A percentile compares a stretch with the other conserved stretches of the same genome.
Conservation (phyloP, 106 monocot species). For the Alisma plantagoaquatica region DNA sequence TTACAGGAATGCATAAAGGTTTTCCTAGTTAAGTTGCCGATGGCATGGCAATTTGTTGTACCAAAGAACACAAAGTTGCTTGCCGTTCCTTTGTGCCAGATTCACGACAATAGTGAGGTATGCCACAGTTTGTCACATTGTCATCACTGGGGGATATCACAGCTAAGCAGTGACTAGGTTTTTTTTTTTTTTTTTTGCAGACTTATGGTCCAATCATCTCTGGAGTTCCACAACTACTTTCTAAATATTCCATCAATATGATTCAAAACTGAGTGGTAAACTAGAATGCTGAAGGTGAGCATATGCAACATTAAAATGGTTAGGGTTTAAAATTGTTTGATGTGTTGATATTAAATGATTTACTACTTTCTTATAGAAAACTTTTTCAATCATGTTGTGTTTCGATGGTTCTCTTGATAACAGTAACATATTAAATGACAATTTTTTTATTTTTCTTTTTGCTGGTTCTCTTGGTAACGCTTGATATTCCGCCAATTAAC, state of each 20-base stretch:
- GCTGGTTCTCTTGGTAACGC: too few species aligned
- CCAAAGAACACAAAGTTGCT: slow-evolving; percentile 47
- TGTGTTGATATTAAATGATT: too few species aligned
- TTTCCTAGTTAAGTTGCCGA: slow-evolving; percentile 33
- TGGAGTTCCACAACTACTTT: slow-evolving; percentile 39
- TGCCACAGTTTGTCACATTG: neutral
- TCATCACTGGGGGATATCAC: neutral
- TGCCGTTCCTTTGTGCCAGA: slow-evolving; percentile 44
- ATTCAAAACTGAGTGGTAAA: slow-evolving; percentile 15
- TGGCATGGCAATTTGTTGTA: slow-evolving; percentile 24
- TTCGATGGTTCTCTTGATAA: too few species aligned
- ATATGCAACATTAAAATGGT: too few species aligned
- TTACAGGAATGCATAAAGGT: slow-evolving; percentile 51
- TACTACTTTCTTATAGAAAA: too few species aligned
- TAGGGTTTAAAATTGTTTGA: too few species aligned
- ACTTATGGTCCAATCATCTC: slow-evolving; percentile 50
- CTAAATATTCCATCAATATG: slow-evolving; percentile 36
- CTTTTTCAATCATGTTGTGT: too few species aligned
- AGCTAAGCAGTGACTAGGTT: neutral
- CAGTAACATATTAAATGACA: too few species aligned
- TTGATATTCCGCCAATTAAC: too few species aligned
- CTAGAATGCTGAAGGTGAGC: too few species aligned
- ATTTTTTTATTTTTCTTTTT: too few species aligned
- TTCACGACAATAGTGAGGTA: slow-evolving; percentile 47
- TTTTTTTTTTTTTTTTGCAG: slow-evolving; percentile 12